phyloP scores from a whole-genome alignment of 306 rosid genomes.

The Mucuna pruriens region DNA sequence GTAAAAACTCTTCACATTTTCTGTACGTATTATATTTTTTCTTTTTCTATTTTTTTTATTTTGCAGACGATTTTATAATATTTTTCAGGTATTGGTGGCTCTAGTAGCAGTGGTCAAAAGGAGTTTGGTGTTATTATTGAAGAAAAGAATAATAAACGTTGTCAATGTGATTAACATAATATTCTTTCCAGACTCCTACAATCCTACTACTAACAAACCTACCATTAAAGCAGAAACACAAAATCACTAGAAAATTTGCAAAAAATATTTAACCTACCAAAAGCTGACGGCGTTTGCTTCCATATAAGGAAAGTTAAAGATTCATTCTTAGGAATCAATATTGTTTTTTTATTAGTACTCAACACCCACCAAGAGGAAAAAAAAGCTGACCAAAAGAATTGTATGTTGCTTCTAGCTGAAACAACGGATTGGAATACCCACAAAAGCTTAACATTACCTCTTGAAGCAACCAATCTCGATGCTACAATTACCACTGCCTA shows the following conservation, averaged over 20 bases:
- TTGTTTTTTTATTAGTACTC: slow-evolving; percentile 40
- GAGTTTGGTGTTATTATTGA: background rate
- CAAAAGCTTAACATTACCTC: slow-evolving; percentile 64
- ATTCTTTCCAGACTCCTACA: background rate
- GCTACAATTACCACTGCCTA: slow-evolving; percentile 48
- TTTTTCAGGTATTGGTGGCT: background rate
- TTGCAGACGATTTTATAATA: background rate
- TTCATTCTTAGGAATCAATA: slow-evolving; percentile 53
- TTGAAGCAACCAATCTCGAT: slow-evolving; percentile 71
- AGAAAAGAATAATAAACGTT: slow-evolving; percentile 11
- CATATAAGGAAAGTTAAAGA: slow-evolving; percentile 63
- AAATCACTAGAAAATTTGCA: slow-evolving; percentile 40
- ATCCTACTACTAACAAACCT: slow-evolving; percentile 14
- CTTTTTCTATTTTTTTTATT: too few relatives aligned
- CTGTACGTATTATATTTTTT: too few relatives aligned
- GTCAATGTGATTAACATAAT: slow-evolving; percentile 31
- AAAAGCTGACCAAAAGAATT: slow-evolving; percentile 60
- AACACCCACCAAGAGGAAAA: slow-evolving; percentile 40
- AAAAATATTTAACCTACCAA: slow-evolving; percentile 19
- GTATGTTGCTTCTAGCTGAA: slow-evolving; percentile 82
- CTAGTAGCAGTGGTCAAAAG: background rate
- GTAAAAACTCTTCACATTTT: too few relatives aligned
- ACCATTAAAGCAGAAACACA: slow-evolving; percentile 23
- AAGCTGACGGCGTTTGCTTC: slow-evolving; percentile 68
- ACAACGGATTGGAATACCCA: slow-evolving; percentile 74